These are phyloP conservation scores for Chrysoporthe austroafricana DNA, from an alignment of 2,329 filamentous ascomycete genomes.

Conservation along the genomic window DNA sequence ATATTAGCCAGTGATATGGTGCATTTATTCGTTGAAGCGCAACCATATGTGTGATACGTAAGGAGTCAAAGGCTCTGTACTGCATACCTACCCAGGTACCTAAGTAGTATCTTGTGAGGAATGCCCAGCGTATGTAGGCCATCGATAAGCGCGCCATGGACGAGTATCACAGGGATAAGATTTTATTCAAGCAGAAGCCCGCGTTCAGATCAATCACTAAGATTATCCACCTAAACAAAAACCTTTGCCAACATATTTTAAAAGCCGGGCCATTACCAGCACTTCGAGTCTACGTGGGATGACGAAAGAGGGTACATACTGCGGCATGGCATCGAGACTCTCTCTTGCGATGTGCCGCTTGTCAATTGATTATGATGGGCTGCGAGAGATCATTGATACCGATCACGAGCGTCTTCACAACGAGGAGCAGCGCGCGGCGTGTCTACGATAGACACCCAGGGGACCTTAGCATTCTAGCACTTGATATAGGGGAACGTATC, in stretches of 20 bases:
- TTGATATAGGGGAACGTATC: no score
- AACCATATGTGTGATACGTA: no score
- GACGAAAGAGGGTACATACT: slow-evolving; percentile 32
- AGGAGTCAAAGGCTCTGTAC: no score
- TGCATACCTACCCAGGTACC: no score
- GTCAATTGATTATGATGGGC: slow-evolving; percentile 28
- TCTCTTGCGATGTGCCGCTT: slow-evolving; percentile 14
- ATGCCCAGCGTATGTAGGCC: slow-evolving; percentile 38
- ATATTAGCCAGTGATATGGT: no score
- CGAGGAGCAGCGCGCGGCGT: no score
- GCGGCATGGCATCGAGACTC: background rate
- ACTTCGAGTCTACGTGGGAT: slow-evolving; percentile 30
- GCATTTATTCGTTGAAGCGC: no score
- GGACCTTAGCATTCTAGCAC: no score
- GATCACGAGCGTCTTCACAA: slow-evolving; percentile 30
- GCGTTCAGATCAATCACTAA: slow-evolving; percentile 43
- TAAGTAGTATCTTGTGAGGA: slow-evolving; percentile 37
- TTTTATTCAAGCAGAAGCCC: slow-evolving; percentile 35
- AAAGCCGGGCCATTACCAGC: slow-evolving; percentile 35
- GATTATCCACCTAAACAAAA: slow-evolving; percentile 45
- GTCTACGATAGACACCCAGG: no score
- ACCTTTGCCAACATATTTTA: slow-evolving; percentile 38
- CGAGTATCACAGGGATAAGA: slow-evolving; percentile 40
- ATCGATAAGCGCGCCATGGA: slow-evolving; percentile 40
- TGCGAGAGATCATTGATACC: slow-evolving; percentile 36